Conservation (phyloP, 257 asterid species). For the Linaria vulgaris region DNA sequence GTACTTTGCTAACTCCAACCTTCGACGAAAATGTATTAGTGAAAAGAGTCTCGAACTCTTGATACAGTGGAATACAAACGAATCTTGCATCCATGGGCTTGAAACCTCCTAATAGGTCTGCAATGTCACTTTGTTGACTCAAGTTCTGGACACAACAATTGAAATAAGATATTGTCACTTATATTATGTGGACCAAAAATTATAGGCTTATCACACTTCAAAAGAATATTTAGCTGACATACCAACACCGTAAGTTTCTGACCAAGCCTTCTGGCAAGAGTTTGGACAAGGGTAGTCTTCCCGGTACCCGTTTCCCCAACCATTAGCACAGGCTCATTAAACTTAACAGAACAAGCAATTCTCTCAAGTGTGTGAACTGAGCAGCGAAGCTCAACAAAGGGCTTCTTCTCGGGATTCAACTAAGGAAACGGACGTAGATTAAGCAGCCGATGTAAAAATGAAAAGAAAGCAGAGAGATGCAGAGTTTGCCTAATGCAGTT, state of each 20-base stretch:
- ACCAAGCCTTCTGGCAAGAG: conserved; percentile 69
- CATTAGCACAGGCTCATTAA: conserved; percentile 88
- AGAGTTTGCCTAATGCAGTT: conserved; percentile 12
- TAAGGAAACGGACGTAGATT: conserved; percentile 27
- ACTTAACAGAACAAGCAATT: conserved; percentile 79
- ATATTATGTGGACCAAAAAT: conserved; percentile 9
- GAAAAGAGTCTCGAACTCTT: conserved; percentile 71
- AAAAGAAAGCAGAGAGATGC: conserved; percentile 5
- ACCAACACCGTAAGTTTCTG: conserved; percentile 92
- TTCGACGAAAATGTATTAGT: conserved; percentile 52
- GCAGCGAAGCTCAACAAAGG: conserved; percentile 72
- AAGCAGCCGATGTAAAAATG: conserved; percentile 8
- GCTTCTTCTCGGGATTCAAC: conserved; percentile 52
- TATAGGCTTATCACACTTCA: neutral
- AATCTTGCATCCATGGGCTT: conserved; percentile 82
- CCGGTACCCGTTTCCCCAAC: conserved; percentile 99
- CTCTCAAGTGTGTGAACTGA: conserved; percentile 82
- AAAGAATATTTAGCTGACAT: conserved; percentile 31
- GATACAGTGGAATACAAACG: conserved; percentile 71
- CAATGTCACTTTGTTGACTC: conserved; percentile 95
- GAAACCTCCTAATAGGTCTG: conserved; percentile 90
- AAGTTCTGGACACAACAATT: conserved; percentile 61
- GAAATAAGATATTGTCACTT: conserved; percentile 18
- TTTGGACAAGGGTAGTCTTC: conserved; percentile 95
- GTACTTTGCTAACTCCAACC: conserved; percentile 41